A percentile compares a stretch with the other conserved stretches of the same genome.
Evolutionary conservation across 257 asterid species (phyloP).

Genomic region (Rauvolfia tetraphylla): DNA sequence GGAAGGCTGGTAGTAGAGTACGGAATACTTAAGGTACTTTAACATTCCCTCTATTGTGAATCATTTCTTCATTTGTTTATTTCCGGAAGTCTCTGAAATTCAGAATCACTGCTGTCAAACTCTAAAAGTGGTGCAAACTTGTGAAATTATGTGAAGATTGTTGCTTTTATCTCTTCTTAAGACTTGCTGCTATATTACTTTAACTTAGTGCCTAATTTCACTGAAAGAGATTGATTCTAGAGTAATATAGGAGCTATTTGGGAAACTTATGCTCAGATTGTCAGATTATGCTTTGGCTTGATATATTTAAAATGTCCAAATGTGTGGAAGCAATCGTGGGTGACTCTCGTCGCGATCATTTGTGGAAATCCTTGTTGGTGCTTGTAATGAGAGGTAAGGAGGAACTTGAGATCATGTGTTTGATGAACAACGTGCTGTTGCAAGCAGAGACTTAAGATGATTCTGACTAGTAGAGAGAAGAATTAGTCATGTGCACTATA

Average conservation of each 20-base stretch:
- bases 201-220: background rate
- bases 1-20: slow-evolving; percentile 74
- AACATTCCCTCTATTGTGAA: background rate
- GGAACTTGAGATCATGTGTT: background rate
- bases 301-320: too few relatives aligned
- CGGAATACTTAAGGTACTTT: slow-evolving; percentile 70
- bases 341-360: background rate
- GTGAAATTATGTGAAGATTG: background rate
- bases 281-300: background rate
- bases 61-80: background rate
- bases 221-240: background rate
- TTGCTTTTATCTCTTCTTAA: background rate
- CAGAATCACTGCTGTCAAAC: background rate
- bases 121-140: background rate
- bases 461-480: background rate
- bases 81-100: background rate
- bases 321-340: background rate
- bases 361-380: background rate
- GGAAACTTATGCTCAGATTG: too few relatives aligned
- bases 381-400: background rate
- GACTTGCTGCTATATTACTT: background rate
- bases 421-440: background rate
- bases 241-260: background rate
- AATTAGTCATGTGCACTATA: background rate
- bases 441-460: background rate